Percentiles rank a stretch among this genome's conserved stretches.
These are phyloP conservation scores for Pyracantha coccinea DNA, from an alignment of 331 rosid genomes.

Conservation along the genomic window DNA sequence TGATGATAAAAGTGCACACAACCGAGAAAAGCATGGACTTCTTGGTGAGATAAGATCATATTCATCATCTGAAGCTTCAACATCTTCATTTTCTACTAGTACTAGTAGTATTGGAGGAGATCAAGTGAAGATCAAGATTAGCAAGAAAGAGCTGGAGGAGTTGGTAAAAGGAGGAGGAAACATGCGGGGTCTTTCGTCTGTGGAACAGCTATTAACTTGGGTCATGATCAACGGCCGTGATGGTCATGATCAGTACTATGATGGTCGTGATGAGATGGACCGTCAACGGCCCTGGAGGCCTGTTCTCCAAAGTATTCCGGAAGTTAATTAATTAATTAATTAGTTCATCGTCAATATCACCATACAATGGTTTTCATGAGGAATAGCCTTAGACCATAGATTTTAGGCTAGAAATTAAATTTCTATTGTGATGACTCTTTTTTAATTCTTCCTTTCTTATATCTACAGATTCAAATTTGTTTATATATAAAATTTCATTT, in stretches of 20 bases:
- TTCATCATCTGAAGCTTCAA: neutral
- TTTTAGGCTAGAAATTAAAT: too few relatives aligned
- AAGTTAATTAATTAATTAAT: conserved; percentile 24
- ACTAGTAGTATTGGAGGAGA: neutral
- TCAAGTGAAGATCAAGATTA: conserved; percentile 54
- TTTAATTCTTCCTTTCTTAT: neutral
- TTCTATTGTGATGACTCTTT: neutral
- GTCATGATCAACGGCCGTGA: conserved; percentile 22
- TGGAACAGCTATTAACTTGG: conserved; percentile 37
- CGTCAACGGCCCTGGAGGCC: conserved; percentile 69
- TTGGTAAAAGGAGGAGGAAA: conserved; percentile 15
- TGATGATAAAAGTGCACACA: neutral
- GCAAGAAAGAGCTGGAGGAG: conserved; percentile 52
- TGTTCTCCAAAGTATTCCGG: conserved; percentile 68
- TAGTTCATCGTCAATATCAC: neutral
- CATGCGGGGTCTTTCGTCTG: conserved; percentile 10
- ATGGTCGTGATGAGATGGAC: conserved; percentile 1
- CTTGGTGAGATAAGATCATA: conserved; percentile 17
- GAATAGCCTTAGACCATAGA: too few relatives aligned
- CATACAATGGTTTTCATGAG: neutral
- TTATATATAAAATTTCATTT: too few relatives aligned
- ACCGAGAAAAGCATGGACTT: conserved; percentile 28
- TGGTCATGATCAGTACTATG: neutral
- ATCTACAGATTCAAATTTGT: neutral
- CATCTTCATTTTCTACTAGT: neutral